Percentiles rank a stretch among this genome's conserved stretches.
Evolutionary conservation across 176 grass and related monocot genomes (phyloP).

Genomic region (Thalia dealbata): DNA sequence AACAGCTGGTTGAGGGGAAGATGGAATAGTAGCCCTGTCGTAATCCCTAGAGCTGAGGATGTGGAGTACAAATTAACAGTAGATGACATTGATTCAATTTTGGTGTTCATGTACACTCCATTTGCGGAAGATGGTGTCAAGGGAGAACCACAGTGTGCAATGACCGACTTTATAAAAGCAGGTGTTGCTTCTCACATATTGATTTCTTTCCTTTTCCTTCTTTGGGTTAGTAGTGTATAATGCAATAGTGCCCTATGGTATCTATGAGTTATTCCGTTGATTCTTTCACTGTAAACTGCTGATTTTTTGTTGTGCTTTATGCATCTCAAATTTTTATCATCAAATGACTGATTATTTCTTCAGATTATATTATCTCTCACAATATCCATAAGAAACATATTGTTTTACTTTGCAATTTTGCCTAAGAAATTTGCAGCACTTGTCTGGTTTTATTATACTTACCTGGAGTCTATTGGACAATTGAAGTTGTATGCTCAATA

Average conservation of each 20-base stretch:
- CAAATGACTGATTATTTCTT: too few relatives aligned
- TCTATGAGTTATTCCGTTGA: neutral
- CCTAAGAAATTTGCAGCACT: neutral
- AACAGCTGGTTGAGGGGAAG: slow-evolving; percentile 74
- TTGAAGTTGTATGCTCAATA: neutral
- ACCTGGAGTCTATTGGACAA: too few relatives aligned
- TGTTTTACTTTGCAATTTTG: too few relatives aligned
- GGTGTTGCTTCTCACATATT: slow-evolving; percentile 28
- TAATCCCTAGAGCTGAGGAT: slow-evolving; percentile 61
- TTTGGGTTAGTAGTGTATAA: neutral
- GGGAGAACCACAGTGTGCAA: slow-evolving; percentile 70
- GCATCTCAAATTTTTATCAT: too few relatives aligned
- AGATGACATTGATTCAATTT: slow-evolving; percentile 76
- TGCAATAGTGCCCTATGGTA: neutral
- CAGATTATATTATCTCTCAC: too few relatives aligned
- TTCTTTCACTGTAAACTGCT: neutral
- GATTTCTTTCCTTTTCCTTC: neutral
- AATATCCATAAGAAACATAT: too few relatives aligned
- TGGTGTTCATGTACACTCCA: slow-evolving; percentile 82
- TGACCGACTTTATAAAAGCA: slow-evolving; percentile 83
- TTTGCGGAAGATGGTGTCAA: slow-evolving; percentile 73
- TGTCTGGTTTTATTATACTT: too few relatives aligned
- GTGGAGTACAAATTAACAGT: slow-evolving; percentile 69
- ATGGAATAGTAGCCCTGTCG: slow-evolving; percentile 49
- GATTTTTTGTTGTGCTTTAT: neutral